phyloP scores from a whole-genome alignment of 768 basidiomycete species.

The Ramaria sp. region DNA sequence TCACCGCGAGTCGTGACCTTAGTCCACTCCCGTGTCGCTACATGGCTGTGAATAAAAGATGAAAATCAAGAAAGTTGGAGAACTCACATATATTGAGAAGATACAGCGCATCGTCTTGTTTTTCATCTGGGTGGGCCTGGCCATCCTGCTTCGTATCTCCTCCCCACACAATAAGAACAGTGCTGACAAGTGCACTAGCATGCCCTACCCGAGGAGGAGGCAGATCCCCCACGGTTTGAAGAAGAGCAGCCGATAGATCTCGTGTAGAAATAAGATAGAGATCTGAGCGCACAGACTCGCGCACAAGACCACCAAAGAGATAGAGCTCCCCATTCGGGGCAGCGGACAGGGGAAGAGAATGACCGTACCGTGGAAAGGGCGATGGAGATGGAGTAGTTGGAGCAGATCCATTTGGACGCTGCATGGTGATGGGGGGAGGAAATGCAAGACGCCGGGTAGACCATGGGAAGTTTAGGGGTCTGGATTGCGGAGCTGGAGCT shows the following conservation, averaged over 20 bases:
- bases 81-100: conserved; percentile 83
- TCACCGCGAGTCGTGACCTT: conserved; percentile 67
- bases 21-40: conserved; percentile 82
- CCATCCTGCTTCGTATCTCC: conserved; percentile 86
- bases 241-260: conserved; percentile 65
- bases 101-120: conserved; percentile 89
- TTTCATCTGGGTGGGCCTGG: conserved; percentile 49
- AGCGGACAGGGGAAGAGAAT: conserved; percentile 74
- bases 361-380: conserved; percentile 95
- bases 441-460: conserved; percentile 62
- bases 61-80: background rate
- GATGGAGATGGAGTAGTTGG: conserved; percentile 65
- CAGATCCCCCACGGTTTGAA: conserved; percentile 82
- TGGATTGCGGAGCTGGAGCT: conserved; percentile 13
- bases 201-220: conserved; percentile 93
- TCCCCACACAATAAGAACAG: conserved; percentile 95
- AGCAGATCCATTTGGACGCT: conserved; percentile 14
- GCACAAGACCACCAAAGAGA: conserved; percentile 93
- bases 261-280: conserved; percentile 81
- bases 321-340: conserved; percentile 83
- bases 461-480: conserved; percentile 73
- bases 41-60: background rate
- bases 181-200: conserved; percentile 90
- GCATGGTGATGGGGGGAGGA: conserved; percentile 55
- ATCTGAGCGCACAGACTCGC: conserved; percentile 84